These are phyloP conservation scores for Aspergillus flavus DNA, from an alignment of 2,329 filamentous ascomycete genomes.

Conservation along the genomic window DNA sequence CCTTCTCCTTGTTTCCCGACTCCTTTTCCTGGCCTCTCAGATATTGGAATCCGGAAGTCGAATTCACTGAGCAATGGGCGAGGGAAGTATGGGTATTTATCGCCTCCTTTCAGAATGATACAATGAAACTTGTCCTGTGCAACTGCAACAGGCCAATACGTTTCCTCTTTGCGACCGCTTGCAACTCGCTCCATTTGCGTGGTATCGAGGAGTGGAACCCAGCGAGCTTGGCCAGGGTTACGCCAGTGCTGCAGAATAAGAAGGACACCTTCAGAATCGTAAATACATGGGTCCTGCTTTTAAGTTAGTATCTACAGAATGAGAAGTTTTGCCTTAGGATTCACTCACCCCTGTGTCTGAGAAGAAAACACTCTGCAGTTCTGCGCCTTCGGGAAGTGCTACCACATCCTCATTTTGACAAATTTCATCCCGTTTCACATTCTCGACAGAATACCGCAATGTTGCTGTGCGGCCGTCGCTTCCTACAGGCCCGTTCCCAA, in stretches of 20 bases:
- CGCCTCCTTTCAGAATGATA: conserved; percentile 96
- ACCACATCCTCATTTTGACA: conserved; percentile 93
- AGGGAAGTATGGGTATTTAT: conserved; percentile 91
- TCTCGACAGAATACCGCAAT: conserved; percentile 88
- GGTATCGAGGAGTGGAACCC: conserved; percentile 92
- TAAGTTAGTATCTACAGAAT: background rate
- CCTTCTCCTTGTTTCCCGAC: conserved; percentile 43
- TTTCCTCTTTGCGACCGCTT: conserved; percentile 81
- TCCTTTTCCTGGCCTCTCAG: conserved; percentile 53
- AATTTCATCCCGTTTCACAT: conserved; percentile 90
- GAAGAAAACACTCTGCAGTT: conserved; percentile 84
- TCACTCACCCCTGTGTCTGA: conserved; percentile 77
- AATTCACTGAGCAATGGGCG: conserved; percentile 90
- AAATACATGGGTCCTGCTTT: conserved; percentile 84
- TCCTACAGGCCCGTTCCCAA: conserved; percentile 87
- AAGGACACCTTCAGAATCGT: conserved; percentile 87
- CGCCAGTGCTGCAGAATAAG: conserved; percentile 91
- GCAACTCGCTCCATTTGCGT: conserved; percentile 78
- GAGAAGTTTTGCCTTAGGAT: background rate
- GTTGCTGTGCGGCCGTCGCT: conserved; percentile 72
- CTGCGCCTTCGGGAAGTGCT: conserved; percentile 73
- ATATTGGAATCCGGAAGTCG: conserved; percentile 82
- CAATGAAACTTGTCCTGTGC: conserved; percentile 93
- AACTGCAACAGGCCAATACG: conserved; percentile 94
- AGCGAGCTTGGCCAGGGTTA: conserved; percentile 77